These are phyloP conservation scores for Heterobasidion irregulare DNA, from an alignment of 1,284 basidiomycete genomes.

Conservation along the genomic window DNA sequence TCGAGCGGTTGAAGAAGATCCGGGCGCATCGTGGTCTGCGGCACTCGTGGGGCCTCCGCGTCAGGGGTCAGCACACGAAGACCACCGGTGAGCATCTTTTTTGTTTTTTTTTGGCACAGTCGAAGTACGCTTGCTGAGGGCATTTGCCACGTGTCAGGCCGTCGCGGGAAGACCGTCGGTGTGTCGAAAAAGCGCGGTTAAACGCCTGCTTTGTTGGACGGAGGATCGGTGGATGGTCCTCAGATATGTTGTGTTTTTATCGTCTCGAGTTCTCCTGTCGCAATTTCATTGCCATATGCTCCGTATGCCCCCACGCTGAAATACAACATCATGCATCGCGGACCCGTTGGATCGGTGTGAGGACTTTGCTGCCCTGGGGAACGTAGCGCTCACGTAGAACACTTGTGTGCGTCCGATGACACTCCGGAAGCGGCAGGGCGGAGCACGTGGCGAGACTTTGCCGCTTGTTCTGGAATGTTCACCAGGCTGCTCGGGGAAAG, in stretches of 20 bases:
- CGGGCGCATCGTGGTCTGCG: slow-evolving; percentile 96
- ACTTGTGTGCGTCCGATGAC: too few species aligned
- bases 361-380: too few species aligned
- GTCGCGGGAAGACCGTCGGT: slow-evolving; percentile 88
- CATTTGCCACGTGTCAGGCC: slow-evolving; percentile 38
- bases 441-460: too few species aligned
- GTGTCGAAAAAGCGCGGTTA: slow-evolving; percentile 89
- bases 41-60: slow-evolving; percentile 95
- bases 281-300: not conserved
- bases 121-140: not conserved
- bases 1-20: slow-evolving; percentile 99
- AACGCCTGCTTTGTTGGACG: slow-evolving; percentile 17
- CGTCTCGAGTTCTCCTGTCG: not conserved
- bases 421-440: too few species aligned
- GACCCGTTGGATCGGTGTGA: too few species aligned
- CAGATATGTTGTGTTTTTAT: not conserved
- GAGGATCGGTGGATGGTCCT: not conserved
- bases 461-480: not conserved
- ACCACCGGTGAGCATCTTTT: slow-evolving; percentile 71
- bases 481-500: not conserved
- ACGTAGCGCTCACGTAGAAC: too few species aligned
- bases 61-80: slow-evolving; percentile 98
- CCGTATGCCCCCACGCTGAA: not conserved
- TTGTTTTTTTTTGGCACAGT: not conserved
- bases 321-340: not conserved